Conservation (phyloP, 345 rosid genomes). For the Excoecaria agallocha region DNA sequence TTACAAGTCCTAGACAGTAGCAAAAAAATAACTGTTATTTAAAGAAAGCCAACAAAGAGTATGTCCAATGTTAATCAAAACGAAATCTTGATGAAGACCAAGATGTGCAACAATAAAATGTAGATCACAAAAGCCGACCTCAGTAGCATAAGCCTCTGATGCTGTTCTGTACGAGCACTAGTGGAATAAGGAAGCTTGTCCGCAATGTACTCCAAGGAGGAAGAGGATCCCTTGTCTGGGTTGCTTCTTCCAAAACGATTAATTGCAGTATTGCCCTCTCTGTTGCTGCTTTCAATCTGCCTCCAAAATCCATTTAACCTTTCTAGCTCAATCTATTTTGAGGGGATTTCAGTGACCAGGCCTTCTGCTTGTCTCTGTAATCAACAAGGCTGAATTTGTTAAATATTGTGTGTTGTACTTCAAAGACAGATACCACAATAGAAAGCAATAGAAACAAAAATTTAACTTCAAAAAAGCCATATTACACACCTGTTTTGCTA, state of each 20-base stretch:
- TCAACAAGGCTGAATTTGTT: slow-evolving; percentile 12
- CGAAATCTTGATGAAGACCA: slow-evolving; percentile 86
- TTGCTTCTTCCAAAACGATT: slow-evolving; percentile 66
- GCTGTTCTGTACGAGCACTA: slow-evolving; percentile 54
- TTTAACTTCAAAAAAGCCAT: neutral
- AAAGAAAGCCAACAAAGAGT: neutral
- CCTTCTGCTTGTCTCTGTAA: slow-evolving; percentile 86
- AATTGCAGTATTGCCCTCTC: slow-evolving; percentile 58
- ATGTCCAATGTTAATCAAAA: slow-evolving; percentile 44
- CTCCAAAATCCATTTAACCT: slow-evolving; percentile 62
- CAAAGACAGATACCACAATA: neutral
- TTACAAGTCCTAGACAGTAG: neutral
- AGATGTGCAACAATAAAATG: slow-evolving; percentile 64
- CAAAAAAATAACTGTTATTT: neutral
- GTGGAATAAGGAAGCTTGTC: slow-evolving; percentile 62
- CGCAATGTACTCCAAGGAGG: slow-evolving; percentile 43
- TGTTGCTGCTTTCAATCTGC: slow-evolving; percentile 48
- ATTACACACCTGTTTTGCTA: slow-evolving; percentile 69
- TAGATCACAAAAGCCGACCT: slow-evolving; percentile 88
- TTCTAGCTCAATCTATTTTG: slow-evolving; percentile 72
- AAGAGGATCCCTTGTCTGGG: slow-evolving; percentile 52
- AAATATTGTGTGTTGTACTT: neutral
- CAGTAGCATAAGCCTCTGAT: slow-evolving; percentile 63
- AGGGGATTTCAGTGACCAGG: slow-evolving; percentile 66
- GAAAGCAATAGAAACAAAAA: neutral